A percentile compares a stretch with the other conserved stretches of the same genome.
Evolutionary conservation across 208 protist genomes (phyloP).

Genomic region (Crithidia sp.): DNA sequence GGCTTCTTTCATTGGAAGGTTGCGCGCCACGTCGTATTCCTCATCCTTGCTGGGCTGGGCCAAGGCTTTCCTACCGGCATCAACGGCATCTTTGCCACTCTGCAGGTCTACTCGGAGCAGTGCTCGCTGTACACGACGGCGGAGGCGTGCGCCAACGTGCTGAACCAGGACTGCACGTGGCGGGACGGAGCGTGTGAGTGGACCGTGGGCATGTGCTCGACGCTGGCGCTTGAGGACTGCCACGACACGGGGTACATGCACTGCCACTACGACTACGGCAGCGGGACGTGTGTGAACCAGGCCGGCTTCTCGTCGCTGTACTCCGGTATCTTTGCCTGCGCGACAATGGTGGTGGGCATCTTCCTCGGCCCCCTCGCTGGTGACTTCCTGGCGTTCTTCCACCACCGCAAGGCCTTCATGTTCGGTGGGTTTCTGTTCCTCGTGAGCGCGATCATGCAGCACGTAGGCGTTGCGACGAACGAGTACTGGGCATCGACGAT

Average conservation of each 20-base stretch:
- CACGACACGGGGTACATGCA: slow-evolving; percentile 20
- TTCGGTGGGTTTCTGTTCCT: slow-evolving; percentile 48
- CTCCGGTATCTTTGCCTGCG: slow-evolving; percentile 14
- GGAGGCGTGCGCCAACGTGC: slow-evolving; percentile 13
- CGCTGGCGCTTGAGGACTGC: slow-evolving; percentile 9
- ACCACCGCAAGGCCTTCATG: slow-evolving; percentile 19
- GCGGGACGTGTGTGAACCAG: slow-evolving; percentile 8
- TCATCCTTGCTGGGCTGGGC: slow-evolving; percentile 11
- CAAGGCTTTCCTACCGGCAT: slow-evolving; percentile 19
- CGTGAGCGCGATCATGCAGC: slow-evolving; percentile 58
- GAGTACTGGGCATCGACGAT: slow-evolving; percentile 68
- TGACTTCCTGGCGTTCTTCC: slow-evolving; percentile 14
- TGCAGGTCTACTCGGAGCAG: slow-evolving; percentile 20
- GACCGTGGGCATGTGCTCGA: slow-evolving; percentile 17
- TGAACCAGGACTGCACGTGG: slow-evolving; percentile 23
- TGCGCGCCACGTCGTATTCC: slow-evolving; percentile 17
- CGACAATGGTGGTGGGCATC: slow-evolving; percentile 14
- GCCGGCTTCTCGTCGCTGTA: slow-evolving; percentile 10
- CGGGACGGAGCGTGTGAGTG: slow-evolving; percentile 8
- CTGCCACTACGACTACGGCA: slow-evolving; percentile 21
- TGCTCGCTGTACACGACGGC: slow-evolving; percentile 21
- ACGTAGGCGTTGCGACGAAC: slow-evolving; percentile 43
- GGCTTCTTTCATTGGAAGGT: slow-evolving; percentile 24
- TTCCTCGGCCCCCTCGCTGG: slow-evolving; percentile 14
- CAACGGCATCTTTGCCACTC: slow-evolving; percentile 18